Evolutionary conservation across 169 alveolate species (phyloP).

Genomic region (Hepatocystis sp.): DNA sequence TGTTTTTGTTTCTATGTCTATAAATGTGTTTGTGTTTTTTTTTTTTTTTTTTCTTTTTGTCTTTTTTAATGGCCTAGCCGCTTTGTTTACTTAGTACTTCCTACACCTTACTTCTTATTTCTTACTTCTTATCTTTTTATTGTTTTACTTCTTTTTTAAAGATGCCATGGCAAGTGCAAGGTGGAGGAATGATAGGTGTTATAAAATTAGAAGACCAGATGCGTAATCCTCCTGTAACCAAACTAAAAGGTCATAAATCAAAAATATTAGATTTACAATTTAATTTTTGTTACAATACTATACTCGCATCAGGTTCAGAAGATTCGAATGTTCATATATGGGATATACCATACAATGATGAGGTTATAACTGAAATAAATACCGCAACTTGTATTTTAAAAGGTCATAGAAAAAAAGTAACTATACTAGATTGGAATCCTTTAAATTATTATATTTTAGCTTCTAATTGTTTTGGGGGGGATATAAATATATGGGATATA

Average conservation of each 20-base stretch:
- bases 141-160: neutral
- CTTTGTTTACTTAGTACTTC: neutral
- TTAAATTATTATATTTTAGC: constrained; percentile 77
- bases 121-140: neutral
- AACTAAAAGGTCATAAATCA: constrained; percentile 82
- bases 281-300: constrained; percentile 78
- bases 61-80: too few species aligned
- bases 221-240: constrained; percentile 77
- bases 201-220: constrained; percentile 78
- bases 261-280: constrained; percentile 79
- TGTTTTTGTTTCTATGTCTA: too few species aligned
- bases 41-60: too few species aligned
- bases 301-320: constrained; percentile 84
- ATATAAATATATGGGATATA: constrained; percentile 83
- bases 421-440: constrained; percentile 83
- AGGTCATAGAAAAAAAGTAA: constrained; percentile 83
- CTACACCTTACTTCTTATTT: too few species aligned
- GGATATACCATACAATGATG: constrained; percentile 77
- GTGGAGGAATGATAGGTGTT: constrained; percentile 84
- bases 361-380: constrained; percentile 29
- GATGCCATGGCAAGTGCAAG: constrained; percentile 87
- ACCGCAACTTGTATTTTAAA: constrained; percentile 72
- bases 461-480: constrained; percentile 78
- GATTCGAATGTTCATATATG: constrained; percentile 80
- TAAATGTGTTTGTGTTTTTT: too few species aligned